Percentiles rank a stretch among this genome's conserved stretches.
Conservation (phyloP, 2,329 filamentous ascomycete genomes). For the Akanthomyces dipterigenus region DNA sequence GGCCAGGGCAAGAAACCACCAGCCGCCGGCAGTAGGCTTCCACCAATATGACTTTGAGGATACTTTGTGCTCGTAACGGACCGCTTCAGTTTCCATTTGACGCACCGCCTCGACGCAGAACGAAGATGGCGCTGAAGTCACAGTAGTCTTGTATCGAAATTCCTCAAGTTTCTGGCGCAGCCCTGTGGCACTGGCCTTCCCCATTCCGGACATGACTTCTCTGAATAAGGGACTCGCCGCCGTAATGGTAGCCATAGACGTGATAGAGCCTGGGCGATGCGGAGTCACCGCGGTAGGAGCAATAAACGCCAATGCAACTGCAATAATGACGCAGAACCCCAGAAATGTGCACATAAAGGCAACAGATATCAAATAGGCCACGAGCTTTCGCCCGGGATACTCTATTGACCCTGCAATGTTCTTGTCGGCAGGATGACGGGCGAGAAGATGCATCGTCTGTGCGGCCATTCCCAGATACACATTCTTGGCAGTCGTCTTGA, state of each 20-base stretch:
- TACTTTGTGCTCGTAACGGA: background rate
- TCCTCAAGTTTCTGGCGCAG: background rate
- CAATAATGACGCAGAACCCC: background rate
- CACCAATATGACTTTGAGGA: conserved; percentile 15
- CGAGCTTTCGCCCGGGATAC: conserved; percentile 9
- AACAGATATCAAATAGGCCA: conserved; percentile 9
- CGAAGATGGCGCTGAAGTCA: background rate
- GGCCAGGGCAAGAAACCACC: conserved; percentile 20
- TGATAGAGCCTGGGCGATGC: conserved; percentile 12
- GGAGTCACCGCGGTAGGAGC: conserved; percentile 9
- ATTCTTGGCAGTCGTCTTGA: conserved; percentile 6
- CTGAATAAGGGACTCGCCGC: conserved; percentile 12
- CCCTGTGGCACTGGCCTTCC: background rate
- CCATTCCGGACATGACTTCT: background rate
- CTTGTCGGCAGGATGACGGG: conserved; percentile 4
- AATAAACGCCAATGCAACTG: conserved; percentile 7
- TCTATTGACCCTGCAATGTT: conserved; percentile 1
- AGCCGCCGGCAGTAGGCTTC: conserved; percentile 17
- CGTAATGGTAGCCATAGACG: conserved; percentile 7
- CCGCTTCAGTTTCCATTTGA: background rate
- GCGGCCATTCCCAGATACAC: conserved; percentile 13
- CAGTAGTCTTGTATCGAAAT: background rate
- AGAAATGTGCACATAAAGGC: conserved; percentile 12
- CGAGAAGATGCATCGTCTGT: conserved; percentile 8
- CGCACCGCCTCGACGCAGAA: background rate